These are phyloP conservation scores for Hypericum androsaemum DNA, from an alignment of 345 rosid genomes.

Conservation along the genomic window DNA sequence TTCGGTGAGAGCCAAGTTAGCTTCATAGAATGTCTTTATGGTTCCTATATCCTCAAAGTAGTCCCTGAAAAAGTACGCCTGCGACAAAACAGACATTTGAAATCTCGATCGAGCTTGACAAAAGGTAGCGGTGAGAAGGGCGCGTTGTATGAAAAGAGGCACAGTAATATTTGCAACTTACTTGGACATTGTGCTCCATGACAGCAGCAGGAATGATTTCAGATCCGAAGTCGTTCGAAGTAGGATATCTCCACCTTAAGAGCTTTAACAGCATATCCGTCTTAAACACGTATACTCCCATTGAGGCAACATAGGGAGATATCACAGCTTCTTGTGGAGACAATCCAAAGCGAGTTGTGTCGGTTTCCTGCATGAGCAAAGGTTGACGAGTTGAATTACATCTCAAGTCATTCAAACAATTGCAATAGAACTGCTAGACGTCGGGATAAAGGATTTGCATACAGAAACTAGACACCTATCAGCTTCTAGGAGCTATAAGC, in stretches of 20 bases:
- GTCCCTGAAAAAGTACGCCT: slow-evolving; percentile 75
- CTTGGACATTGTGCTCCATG: slow-evolving; percentile 67
- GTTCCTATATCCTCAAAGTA: slow-evolving; percentile 99
- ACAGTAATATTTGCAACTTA: slow-evolving; percentile 15
- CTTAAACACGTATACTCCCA: slow-evolving; percentile 87
- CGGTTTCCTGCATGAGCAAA: slow-evolving; percentile 46
- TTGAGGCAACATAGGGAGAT: slow-evolving; percentile 77
- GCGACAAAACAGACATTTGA: slow-evolving; percentile 7
- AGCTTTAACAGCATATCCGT: slow-evolving; percentile 63
- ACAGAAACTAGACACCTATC: no score
- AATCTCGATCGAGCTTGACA: background rate
- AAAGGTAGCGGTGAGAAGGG: no score
- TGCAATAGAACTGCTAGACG: no score
- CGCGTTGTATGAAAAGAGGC: no score
- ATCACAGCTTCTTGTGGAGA: slow-evolving; percentile 51
- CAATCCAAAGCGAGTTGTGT: slow-evolving; percentile 59
- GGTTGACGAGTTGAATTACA: background rate
- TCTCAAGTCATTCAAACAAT: background rate
- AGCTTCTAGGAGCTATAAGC: no score
- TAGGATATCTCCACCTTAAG: slow-evolving; percentile 65
- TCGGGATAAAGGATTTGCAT: no score
- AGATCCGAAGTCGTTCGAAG: slow-evolving; percentile 86
- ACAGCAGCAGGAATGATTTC: slow-evolving; percentile 91
- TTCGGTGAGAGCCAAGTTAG: slow-evolving; percentile 83
- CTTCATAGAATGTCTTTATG: slow-evolving; percentile 75